Evolutionary conservation across 352 stramenopile genomes (phyloP), one percentile per base, ranked within the genome.

Genomic region (Phytophthora gonapodyides): DNA sequence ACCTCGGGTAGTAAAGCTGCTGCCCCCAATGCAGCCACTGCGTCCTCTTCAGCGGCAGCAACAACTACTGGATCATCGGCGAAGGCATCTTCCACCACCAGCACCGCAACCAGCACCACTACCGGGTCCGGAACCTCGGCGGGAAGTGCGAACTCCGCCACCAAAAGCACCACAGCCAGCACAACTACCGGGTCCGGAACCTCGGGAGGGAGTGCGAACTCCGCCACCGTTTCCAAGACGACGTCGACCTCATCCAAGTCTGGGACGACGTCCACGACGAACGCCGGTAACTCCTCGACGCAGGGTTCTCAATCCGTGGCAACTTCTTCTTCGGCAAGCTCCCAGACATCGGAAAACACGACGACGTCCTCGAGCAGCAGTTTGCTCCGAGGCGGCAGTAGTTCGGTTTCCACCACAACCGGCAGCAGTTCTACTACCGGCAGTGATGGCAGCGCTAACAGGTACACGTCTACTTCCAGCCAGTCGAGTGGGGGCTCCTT

Each of bases 401-500:
- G 2, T 5, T 41, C 52, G 9, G 30, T 42, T 13, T 44, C 41
- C 12, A 4, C 17, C 13, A 10, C 44, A 6, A 42, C 27, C 7
- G 37, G 7, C 7, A 50, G 56, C 30, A 56, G 47, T 9, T 57
- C 41, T 1, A 51, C 24, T 31, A 27, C 24, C 24, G 61, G 17
- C 38, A 56, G 16, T 16, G 50, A 41, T 17, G 13, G 2, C 13
- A 55, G 27, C 12, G 16, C 21, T 19, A 65, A 44, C 16, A 49
- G 30, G 10, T 44, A 54, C 46, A 43, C 37, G 43, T 59, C 54
- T 7, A 35, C 33, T 10, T n/a, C 27, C 31, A 64, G 34, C 10
- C 43, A 67, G 15, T 65, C 55, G 27, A 24, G 51, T 1, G 31
- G 16, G n/a, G 33, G 51, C 13, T 66, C 58, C 7, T 38, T 44